These are phyloP conservation scores for Hypoxylon rubiginosum DNA, from an alignment of 2,329 filamentous ascomycete genomes.

Conservation along the genomic window DNA sequence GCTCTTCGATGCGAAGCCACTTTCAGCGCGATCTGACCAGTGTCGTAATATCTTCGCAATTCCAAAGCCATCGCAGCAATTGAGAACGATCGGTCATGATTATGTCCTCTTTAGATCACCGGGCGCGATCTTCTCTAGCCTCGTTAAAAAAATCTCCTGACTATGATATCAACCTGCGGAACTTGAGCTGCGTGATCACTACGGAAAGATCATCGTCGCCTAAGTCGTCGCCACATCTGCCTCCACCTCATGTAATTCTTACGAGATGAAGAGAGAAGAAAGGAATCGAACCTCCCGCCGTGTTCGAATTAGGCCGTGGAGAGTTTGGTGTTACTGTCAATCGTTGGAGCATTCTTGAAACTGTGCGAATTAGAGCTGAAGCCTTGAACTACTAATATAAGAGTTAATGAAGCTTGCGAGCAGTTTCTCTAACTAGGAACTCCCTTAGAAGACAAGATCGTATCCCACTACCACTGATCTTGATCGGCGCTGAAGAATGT, in stretches of 20 bases:
- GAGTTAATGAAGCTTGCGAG: background rate
- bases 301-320: background rate
- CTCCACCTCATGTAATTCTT: background rate
- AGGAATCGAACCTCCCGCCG: background rate
- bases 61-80: background rate
- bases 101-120: constrained; percentile 1
- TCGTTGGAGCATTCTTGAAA: background rate
- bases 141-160: constrained; percentile 1
- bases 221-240: background rate
- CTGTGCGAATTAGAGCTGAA: background rate
- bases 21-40: background rate
- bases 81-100: constrained; percentile 14
- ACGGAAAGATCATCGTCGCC: constrained; percentile 31
- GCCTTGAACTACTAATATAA: background rate
- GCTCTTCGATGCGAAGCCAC: background rate
- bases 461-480: background rate
- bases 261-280: background rate
- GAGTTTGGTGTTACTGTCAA: background rate
- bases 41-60: background rate
- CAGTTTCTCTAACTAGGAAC: background rate
- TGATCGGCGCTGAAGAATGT: background rate
- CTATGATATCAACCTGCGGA: constrained; percentile 22
- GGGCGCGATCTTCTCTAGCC: constrained; percentile 9
- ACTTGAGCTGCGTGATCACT: constrained; percentile 23
- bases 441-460: background rate